A percentile compares a stretch with the other conserved stretches of the same genome.
Conservation (phyloP, 225 moss, liverwort and hornwort species). For the Sphagnum tenellum region DNA sequence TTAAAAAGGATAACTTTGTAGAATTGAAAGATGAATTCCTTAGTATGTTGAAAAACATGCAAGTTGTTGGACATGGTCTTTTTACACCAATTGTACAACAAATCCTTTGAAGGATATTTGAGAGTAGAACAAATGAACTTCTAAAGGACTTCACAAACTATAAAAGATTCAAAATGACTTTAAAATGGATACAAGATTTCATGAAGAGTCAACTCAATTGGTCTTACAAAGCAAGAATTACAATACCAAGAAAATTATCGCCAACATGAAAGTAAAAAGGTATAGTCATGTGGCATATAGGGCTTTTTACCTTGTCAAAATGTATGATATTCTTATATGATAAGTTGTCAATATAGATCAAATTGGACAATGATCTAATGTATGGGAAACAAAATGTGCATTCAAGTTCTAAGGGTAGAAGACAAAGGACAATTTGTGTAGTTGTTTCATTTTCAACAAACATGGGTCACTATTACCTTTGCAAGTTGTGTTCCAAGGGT, state of each 20-base stretch:
- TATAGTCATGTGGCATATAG: background rate
- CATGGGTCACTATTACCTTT: background rate
- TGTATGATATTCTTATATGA: background rate
- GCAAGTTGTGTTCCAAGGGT: slow-evolving; percentile 2
- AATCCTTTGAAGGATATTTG: no score
- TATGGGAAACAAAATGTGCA: slow-evolving; percentile 1
- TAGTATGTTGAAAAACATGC: no score
- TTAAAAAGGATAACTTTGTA: no score
- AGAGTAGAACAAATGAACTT: no score
- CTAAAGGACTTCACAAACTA: no score
- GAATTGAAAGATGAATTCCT: no score
- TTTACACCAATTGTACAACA: no score
- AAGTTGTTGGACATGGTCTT: no score
- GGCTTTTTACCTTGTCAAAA: slow-evolving; percentile 2
- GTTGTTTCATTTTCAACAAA: background rate
- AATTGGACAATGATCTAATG: background rate
- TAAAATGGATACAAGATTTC: background rate
- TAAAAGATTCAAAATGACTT: no score
- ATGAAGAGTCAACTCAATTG: background rate
- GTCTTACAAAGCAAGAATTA: background rate
- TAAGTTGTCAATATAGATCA: slow-evolving; percentile 4
- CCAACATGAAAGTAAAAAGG: background rate
- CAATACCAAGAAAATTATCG: background rate
- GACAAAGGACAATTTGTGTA: background rate
- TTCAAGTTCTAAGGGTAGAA: background rate